Base-by-base conservation (phyloP, 129 eudicot genomes). In the Solidago caesia region DNA sequence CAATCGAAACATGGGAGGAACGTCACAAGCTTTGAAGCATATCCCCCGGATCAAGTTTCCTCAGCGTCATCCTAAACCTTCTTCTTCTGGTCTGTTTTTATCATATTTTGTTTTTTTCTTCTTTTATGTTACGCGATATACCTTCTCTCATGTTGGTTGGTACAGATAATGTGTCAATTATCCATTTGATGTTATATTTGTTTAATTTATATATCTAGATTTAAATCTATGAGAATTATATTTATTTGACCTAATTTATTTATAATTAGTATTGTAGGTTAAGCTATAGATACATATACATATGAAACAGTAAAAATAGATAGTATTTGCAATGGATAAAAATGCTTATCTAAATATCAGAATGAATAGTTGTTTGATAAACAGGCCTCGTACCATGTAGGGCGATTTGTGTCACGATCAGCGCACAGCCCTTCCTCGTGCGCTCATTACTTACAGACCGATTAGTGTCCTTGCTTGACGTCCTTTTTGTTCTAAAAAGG, bases 21-120 rank as follows among this genome's bases (percentile, higher is more conserved):
- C 79, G 26, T 53, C 59, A 13, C 95, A 82, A 56, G 86, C 78
- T 70, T 81, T 92, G 93, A 92, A 92, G 86, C 82, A 96, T 63
- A 85, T 89, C 52, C 97, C 97, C 4, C 91, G 85, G 77, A 92
- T 92, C 87, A 85, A 89, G 78, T 92, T 92, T 62, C 97, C 96
- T 1, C 86, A 75, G 75, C 85, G 96, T 59, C 96, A 83, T 84
- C 84, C 85, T 29, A 84, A 85, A 70, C 78, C 92, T 8, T 60
- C 92, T 60, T 57, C 33, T 48, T 8, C 45, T 65, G 43, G 52
- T 64, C 2, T 42, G 8, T 10, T 2, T 64, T 3, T 48, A 1
- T 43, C 15, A n/a, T 56, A 1, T 21, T 26, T 71, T 44, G 8
- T 42, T 43, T 26, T 51, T 41, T n/a, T 64, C 60, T 33, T 33